Evolutionary conservation across 208 protist genomes (phyloP).

Genomic region (Phytomonas sp.): DNA sequence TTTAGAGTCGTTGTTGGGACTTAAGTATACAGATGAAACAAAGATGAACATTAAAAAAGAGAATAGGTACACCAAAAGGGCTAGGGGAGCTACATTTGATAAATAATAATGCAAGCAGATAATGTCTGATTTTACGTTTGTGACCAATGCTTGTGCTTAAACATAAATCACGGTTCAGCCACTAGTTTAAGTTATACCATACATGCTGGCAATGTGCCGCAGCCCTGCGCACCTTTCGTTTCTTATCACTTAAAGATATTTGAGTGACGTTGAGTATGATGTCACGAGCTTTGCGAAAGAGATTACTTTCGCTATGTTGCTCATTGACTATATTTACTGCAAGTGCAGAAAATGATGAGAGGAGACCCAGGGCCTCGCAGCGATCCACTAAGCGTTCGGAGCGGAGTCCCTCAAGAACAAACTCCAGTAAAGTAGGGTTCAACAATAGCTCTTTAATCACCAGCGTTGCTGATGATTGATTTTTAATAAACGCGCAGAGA

Average conservation of each 20-base stretch:
- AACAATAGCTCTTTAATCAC: conserved; percentile 6
- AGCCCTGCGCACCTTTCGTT: conserved; percentile 49
- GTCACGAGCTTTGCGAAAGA: conserved; percentile 13
- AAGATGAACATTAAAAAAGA: conserved; percentile 8
- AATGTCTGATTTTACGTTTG: conserved; percentile 3
- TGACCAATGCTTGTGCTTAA: neutral
- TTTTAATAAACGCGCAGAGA: neutral
- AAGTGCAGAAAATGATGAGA: conserved; percentile 14
- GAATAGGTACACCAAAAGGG: conserved; percentile 9
- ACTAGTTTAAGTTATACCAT: conserved; percentile 48
- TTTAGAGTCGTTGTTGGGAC: neutral
- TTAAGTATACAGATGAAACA: neutral
- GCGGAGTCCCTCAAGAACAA: conserved; percentile 13
- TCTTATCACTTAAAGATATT: conserved; percentile 36
- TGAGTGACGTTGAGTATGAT: conserved; percentile 29
- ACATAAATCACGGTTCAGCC: neutral
- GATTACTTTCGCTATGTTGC: conserved; percentile 11
- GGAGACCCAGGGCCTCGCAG: conserved; percentile 19
- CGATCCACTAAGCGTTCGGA: conserved; percentile 11
- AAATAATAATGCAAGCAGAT: conserved; percentile 14
- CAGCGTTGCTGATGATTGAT: neutral
- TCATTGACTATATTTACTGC: conserved; percentile 5
- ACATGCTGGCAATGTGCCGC: conserved; percentile 43
- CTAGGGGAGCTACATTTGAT: conserved; percentile 9
- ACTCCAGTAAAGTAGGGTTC: conserved; percentile 6